These are phyloP conservation scores for Jamesozyma hellenica DNA, from an alignment of 805 yeast genomes.

Conservation along the genomic window DNA sequence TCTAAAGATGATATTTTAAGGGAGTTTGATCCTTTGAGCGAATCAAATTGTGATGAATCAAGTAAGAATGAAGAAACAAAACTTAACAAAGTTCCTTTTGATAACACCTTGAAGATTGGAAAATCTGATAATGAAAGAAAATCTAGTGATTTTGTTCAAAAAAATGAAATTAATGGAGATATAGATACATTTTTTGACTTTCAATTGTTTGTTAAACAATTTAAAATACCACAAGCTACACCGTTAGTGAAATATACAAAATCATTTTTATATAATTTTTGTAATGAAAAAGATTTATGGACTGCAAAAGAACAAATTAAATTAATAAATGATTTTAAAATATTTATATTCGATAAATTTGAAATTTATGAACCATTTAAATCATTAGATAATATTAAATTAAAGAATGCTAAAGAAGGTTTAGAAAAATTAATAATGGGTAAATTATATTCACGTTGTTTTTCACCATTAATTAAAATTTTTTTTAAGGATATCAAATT, in stretches of 20 bases:
- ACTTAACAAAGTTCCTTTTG: not conserved
- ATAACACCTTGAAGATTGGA: no score
- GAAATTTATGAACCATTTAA: slow-evolving; percentile 61
- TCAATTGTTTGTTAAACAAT: slow-evolving; percentile 62
- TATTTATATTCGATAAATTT: slow-evolving; percentile 58
- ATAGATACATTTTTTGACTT: slow-evolving; percentile 55
- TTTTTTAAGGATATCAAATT: slow-evolving; percentile 21
- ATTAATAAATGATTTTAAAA: slow-evolving; percentile 65
- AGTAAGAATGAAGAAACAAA: not conserved
- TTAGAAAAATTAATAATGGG: slow-evolving; percentile 89
- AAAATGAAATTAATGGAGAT: not conserved
- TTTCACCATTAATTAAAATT: slow-evolving; percentile 48
- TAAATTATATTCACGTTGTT: slow-evolving; percentile 64
- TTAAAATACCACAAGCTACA: slow-evolving; percentile 69
- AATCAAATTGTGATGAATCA: not conserved
- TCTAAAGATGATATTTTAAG: slow-evolving; percentile 3
- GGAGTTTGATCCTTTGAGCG: slow-evolving; percentile 10
- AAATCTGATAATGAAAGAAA: no score
- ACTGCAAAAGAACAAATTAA: slow-evolving; percentile 68
- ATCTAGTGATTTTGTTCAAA: no score
- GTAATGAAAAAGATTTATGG: slow-evolving; percentile 49
- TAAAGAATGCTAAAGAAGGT: slow-evolving; percentile 77
- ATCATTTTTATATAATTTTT: slow-evolving; percentile 72
- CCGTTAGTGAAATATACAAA: slow-evolving; percentile 80
- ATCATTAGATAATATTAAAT: slow-evolving; percentile 45